Evolutionary conservation across 495 filamentous ascomycete species (phyloP).

Genomic region (Hyphodiscus hymeniophilus): DNA sequence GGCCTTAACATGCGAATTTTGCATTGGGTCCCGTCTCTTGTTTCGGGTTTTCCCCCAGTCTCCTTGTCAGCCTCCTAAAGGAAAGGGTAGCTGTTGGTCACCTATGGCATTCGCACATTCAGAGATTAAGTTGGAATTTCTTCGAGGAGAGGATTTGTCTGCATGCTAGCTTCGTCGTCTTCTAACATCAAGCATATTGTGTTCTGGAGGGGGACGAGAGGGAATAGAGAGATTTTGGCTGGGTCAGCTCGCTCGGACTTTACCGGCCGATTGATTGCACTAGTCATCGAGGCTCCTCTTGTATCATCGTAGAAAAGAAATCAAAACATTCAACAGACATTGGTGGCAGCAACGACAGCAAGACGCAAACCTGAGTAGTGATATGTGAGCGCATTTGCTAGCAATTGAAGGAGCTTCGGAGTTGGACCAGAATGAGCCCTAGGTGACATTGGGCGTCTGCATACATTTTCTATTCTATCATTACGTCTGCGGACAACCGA

Average conservation of each 20-base stretch:
- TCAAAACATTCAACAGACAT: conserved; percentile 10
- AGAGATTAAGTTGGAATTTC: background rate
- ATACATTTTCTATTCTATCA: conserved; percentile 12
- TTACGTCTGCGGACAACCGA: background rate
- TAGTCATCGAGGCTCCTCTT: no score
- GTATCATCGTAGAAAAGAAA: conserved; percentile 3
- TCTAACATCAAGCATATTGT: background rate
- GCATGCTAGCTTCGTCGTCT: no score
- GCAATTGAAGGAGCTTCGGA: conserved; percentile 8
- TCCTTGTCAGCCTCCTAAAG: no score
- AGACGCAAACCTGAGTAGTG: conserved; percentile 14
- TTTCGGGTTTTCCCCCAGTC: no score
- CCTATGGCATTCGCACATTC: background rate
- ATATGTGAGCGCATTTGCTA: conserved; percentile 12
- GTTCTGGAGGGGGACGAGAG: background rate
- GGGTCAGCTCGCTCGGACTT: background rate
- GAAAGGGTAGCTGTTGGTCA: no score
- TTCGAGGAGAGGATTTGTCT: background rate
- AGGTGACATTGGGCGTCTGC: conserved; percentile 15
- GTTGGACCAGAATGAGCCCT: conserved; percentile 7
- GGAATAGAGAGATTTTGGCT: background rate
- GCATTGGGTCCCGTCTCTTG: no score
- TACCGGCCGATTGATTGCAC: background rate
- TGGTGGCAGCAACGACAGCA: conserved; percentile 6
- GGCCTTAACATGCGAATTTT: no score